phyloP scores from a whole-genome alignment of 1,284 basidiomycete species.

The Inonotus obliquus region DNA sequence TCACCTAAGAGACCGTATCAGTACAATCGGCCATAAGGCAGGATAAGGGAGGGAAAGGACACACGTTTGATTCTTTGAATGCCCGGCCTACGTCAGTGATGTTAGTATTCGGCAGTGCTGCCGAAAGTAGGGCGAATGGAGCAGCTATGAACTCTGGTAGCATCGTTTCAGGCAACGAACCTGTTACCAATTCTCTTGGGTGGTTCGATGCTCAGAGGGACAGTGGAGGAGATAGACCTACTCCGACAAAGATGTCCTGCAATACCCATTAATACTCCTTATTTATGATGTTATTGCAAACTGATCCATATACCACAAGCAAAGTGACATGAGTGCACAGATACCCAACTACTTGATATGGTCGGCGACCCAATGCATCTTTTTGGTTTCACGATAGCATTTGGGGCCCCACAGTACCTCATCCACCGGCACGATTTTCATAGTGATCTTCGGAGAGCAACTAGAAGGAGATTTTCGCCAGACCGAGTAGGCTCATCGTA shows the following conservation, averaged over 20 bases:
- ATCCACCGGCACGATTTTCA: too few relatives aligned
- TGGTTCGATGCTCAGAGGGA: not conserved
- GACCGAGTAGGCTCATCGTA: not conserved
- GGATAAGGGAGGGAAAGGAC: not conserved
- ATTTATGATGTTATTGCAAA: not conserved
- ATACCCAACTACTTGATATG: not conserved
- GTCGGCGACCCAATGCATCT: not conserved
- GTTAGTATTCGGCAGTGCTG: conserved; percentile 6
- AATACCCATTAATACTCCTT: not conserved
- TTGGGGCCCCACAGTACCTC: too few relatives aligned
- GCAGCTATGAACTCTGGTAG: conserved; percentile 5
- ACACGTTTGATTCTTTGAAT: conserved; percentile 15
- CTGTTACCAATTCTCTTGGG: not conserved
- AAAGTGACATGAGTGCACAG: not conserved
- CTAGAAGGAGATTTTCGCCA: not conserved
- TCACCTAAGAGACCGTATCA: conserved; percentile 1
- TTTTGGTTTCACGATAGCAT: not conserved
- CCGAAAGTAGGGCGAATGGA: conserved; percentile 1
- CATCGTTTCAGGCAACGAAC: not conserved
- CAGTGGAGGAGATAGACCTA: not conserved
- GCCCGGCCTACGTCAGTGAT: not conserved
- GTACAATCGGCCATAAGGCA: not conserved
- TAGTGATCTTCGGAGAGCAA: not conserved
- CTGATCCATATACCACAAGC: not conserved
- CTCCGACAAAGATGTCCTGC: not conserved